Conservation (phyloP, 805 yeast genomes). For the Lachancea mirantina region DNA sequence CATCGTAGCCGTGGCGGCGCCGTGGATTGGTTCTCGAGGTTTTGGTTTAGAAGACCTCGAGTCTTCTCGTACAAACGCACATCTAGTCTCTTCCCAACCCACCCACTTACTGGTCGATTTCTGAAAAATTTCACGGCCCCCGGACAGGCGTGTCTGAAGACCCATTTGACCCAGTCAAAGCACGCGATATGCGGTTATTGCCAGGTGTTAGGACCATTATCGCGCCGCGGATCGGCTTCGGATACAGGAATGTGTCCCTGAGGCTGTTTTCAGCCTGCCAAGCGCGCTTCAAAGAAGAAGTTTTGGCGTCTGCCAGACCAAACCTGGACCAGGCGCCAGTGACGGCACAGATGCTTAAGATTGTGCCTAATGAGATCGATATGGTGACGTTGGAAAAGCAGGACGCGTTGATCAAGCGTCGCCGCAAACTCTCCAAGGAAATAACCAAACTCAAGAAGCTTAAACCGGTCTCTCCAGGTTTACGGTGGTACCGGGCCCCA, state of each 20-base stretch:
- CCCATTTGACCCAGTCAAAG: too few relatives aligned
- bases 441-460: conserved; percentile 64
- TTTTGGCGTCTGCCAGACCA: conserved; percentile 1
- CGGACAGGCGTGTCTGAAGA: too few relatives aligned
- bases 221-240: too few relatives aligned
- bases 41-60: too few relatives aligned
- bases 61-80: too few relatives aligned
- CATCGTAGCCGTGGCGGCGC: too few relatives aligned
- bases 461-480: conserved; percentile 80
- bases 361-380: conserved; percentile 39
- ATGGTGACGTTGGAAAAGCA: conserved; percentile 72
- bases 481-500: conserved; percentile 84
- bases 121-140: too few relatives aligned
- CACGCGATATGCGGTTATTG: too few relatives aligned
- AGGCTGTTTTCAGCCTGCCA: conserved; percentile 3
- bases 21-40: too few relatives aligned
- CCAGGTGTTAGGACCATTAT: too few relatives aligned
- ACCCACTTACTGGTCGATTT: too few relatives aligned
- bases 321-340: conserved; percentile 6
- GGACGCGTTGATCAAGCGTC: conserved; percentile 64
- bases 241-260: background rate
- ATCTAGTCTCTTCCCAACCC: too few relatives aligned
- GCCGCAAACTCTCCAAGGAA: conserved; percentile 64
- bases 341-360: conserved; percentile 28
- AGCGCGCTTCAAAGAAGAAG: conserved; percentile 3